These are phyloP conservation scores for Pythium phragmitis DNA, from an alignment of 352 stramenopile species.

Conservation along the genomic window DNA sequence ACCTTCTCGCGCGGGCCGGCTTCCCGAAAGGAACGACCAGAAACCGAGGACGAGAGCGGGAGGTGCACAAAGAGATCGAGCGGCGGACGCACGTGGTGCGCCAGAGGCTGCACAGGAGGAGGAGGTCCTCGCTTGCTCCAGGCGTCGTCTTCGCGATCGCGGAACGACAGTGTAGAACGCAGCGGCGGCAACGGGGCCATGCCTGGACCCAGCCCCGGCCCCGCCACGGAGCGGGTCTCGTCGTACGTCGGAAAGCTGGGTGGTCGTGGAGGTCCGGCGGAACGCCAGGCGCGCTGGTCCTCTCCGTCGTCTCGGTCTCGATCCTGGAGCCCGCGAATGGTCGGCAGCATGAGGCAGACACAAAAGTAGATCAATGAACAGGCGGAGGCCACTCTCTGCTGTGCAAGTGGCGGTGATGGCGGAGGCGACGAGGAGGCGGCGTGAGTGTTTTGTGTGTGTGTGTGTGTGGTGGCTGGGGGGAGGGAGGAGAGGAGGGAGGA, in stretches of 20 bases:
- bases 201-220: no score
- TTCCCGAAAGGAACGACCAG: background rate
- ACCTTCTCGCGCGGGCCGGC: background rate
- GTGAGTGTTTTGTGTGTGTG: no score
- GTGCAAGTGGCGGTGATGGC: no score
- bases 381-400: background rate
- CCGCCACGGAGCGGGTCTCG: background rate
- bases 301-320: background rate
- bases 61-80: constrained; percentile 16
- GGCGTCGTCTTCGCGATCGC: constrained; percentile 4
- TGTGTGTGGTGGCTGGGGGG: no score
- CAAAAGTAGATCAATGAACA: background rate
- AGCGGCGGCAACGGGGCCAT: constrained; percentile 16
- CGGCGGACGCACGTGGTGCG: background rate
- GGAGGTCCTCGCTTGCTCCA: background rate
- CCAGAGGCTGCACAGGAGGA: constrained; percentile 1
- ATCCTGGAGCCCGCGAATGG: background rate
- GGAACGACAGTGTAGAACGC: constrained; percentile 16
- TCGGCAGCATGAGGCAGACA: constrained; percentile 1
- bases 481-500: no score
- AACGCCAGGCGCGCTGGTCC: constrained; percentile 2
- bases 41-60: constrained; percentile 2
- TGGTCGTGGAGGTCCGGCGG: background rate
- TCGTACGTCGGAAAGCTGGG: background rate
- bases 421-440: no score